phyloP scores from a whole-genome alignment of 768 basidiomycete species.

The Psilocybe azurescens region DNA sequence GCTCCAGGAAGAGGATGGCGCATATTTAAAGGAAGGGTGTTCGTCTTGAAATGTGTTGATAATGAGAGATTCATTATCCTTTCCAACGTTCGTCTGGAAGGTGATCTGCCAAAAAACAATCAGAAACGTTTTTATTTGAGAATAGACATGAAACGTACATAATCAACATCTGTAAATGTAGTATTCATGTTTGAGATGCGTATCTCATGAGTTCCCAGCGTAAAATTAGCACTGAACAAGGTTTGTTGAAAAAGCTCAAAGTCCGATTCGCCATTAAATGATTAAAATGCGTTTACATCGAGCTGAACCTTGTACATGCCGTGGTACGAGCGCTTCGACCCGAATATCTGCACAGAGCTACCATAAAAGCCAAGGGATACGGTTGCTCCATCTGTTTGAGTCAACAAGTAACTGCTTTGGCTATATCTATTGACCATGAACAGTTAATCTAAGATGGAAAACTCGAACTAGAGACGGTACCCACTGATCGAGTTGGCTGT shows the following conservation, averaged over 20 bases:
- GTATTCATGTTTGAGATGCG: conserved; percentile 25
- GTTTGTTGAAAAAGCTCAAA: conserved; percentile 1
- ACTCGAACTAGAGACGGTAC: not conserved
- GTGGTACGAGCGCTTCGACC: conserved; percentile 44
- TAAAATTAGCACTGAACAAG: not conserved
- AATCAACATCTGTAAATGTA: conserved; percentile 44
- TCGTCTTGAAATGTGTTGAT: conserved; percentile 29
- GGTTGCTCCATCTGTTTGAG: conserved; percentile 31
- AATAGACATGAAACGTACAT: conserved; percentile 25
- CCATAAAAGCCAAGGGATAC: conserved; percentile 43
- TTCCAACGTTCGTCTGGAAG: conserved; percentile 24
- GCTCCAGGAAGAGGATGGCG: conserved; percentile 23
- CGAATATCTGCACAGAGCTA: conserved; percentile 42
- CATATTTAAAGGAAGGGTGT: conserved; percentile 27
- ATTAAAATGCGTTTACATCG: conserved; percentile 19
- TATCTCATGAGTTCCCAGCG: conserved; percentile 23
- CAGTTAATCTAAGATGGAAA: not conserved
- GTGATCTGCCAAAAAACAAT: conserved; percentile 17
- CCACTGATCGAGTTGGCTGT: conserved; percentile 7
- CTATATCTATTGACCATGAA: conserved; percentile 10
- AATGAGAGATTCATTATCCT: conserved; percentile 24
- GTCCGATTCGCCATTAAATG: conserved; percentile 13
- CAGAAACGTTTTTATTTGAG: not conserved
- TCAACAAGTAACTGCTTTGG: conserved; percentile 28
- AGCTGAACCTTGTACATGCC: conserved; percentile 34